A percentile compares a stretch with the other conserved stretches of the same genome.
phyloP scores from a whole-genome alignment of 257 asterid genomes.

The Prunella vulgaris region DNA sequence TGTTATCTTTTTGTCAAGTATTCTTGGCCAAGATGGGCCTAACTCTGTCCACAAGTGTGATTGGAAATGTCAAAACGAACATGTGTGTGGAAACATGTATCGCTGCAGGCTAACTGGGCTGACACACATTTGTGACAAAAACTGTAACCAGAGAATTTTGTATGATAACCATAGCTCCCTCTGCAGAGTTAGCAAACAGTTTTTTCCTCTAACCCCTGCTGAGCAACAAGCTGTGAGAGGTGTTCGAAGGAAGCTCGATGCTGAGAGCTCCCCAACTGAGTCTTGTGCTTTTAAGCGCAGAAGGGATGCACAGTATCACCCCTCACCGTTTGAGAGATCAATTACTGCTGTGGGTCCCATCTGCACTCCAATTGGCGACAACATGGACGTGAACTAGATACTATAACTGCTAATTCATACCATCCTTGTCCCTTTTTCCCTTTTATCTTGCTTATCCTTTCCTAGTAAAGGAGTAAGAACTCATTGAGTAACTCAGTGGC shows the following conservation, averaged over 20 bases:
- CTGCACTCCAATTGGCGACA: conserved; percentile 84
- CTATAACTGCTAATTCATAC: conserved; percentile 29
- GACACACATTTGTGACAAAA: conserved; percentile 96
- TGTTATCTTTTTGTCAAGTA: conserved; percentile 85
- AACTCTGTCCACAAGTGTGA: conserved; percentile 93
- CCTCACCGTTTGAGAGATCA: conserved; percentile 92
- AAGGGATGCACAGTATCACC: conserved; percentile 72
- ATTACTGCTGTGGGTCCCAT: conserved; percentile 74
- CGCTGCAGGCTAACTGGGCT: conserved; percentile 89
- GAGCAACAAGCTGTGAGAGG: conserved; percentile 92
- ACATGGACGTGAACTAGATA: conserved; percentile 86
- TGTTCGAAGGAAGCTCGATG: conserved; percentile 83
- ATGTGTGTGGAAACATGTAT: conserved; percentile 85
- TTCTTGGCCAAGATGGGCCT: conserved; percentile 99
- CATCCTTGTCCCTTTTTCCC: conserved; percentile 25
- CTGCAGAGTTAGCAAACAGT: conserved; percentile 82
- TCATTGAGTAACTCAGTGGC: conserved; percentile 44
- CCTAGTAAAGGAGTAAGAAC: conserved; percentile 40
- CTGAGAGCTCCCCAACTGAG: conserved; percentile 63
- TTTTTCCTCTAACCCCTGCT: conserved; percentile 64
- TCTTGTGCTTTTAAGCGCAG: conserved; percentile 83
- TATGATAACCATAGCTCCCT: conserved; percentile 91
- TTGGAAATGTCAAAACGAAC: conserved; percentile 90
- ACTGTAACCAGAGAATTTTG: conserved; percentile 90
- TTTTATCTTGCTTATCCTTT: conserved; percentile 28